These are phyloP conservation scores for Arachis monticola DNA, from an alignment of 331 rosid species.

Conservation along the genomic window DNA sequence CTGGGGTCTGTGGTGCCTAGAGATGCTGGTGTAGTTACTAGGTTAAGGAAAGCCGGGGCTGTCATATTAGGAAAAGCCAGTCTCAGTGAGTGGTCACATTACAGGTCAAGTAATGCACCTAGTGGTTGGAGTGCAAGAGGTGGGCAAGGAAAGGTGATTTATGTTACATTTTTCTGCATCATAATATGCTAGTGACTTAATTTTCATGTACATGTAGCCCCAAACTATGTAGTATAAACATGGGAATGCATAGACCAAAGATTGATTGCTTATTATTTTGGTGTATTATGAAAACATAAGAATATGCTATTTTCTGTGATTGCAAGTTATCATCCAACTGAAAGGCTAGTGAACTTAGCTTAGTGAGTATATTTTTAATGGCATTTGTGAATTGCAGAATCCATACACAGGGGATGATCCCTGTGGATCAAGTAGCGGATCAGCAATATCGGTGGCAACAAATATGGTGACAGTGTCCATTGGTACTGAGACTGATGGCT, in stretches of 20 bases:
- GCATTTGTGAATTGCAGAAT: slow-evolving; percentile 39
- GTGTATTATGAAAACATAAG: not conserved
- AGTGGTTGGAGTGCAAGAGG: slow-evolving; percentile 52
- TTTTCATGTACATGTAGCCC: no score
- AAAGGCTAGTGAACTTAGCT: not conserved
- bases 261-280: not conserved
- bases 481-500: slow-evolving; percentile 63
- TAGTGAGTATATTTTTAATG: not conserved
- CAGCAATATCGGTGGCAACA: slow-evolving; percentile 72
- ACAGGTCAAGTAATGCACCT: not conserved
- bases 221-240: no score
- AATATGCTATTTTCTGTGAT: not conserved
- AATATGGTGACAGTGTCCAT: slow-evolving; percentile 59
- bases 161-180: no score
- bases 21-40: slow-evolving; percentile 49
- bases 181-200: no score
- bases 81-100: slow-evolving; percentile 46
- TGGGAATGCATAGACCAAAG: no score
- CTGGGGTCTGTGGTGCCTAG: slow-evolving; percentile 55
- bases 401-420: slow-evolving; percentile 51
- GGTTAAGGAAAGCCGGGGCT: slow-evolving; percentile 58
- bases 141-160: slow-evolving; percentile 52
- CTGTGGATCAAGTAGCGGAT: slow-evolving; percentile 66
- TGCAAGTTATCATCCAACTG: not conserved
- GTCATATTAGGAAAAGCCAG: slow-evolving; percentile 53